Base-by-base conservation (phyloP, 2,329 filamentous ascomycete genomes). In the Macroventuria anomochaeta region DNA sequence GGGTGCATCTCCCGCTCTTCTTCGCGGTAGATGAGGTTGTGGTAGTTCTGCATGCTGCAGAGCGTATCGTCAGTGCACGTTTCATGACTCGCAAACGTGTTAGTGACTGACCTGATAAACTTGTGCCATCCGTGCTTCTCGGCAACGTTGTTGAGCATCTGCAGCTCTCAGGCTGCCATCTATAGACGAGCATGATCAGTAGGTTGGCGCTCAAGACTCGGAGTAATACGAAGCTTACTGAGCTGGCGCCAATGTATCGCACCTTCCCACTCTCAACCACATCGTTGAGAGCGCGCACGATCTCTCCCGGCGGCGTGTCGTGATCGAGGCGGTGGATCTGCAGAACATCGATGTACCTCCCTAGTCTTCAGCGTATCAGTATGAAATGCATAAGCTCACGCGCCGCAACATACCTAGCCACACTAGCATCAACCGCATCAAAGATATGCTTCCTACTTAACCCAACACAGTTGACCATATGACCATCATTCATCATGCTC, bases 271-370 rank as follows among this genome's bases (percentile, higher is more conserved):
- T 78, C 32, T 78, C 69, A 0, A 85, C 77, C 0, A 86, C 74
- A 32, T 86, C 83, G 51, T 86, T 77, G 4, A 85, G 70, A 3
- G 81, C 81, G 33, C 76, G 73, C 83, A 85, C 85, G n/a, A 82
- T 85, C 67, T 85, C 83, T 52, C 84, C 81, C 3, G 77, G 68
- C 0, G 80, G 78, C 3, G 77, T 79, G 2, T 78, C 74, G 3
- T 71, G 73, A 59, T 87, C 83, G 3, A 83, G 76, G 1, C 84
- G 78, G 62, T 87, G 85, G 43, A 86, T 80, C 64, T 85, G 82
- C 3, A 85, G 75, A 12, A 85, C 77, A 58, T 86, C 83, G 57
- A 85, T 80, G 68, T 86, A 85, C 2, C n/a, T 41, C 3, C 39
- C 39, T 8, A 41, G 11, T 18, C 26, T 33, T 3, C 15, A 33